These are phyloP conservation scores for Purshia tridentata DNA, from an alignment of 306 rosid genomes.

Conservation along the genomic window DNA sequence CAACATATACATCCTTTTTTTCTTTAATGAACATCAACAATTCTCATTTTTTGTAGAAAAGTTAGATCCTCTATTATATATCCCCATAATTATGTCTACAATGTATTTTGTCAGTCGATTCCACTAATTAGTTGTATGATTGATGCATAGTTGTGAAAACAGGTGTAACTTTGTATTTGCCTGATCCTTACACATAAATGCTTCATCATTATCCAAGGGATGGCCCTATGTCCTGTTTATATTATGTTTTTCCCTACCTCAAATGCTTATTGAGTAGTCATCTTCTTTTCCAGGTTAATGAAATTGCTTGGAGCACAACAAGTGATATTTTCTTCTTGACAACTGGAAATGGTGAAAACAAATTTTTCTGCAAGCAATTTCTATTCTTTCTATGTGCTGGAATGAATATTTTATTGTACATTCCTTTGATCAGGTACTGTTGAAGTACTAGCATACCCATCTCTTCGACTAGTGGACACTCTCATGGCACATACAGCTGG, in stretches of 20 bases:
- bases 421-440: slow-evolving; percentile 62
- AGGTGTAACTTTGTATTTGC: not conserved
- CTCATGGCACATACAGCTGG: slow-evolving; percentile 99
- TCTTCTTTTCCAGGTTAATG: slow-evolving; percentile 64
- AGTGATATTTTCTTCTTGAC: slow-evolving; percentile 92
- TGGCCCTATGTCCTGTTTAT: not conserved
- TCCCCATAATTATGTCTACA: not conserved
- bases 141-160: not conserved
- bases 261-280: slow-evolving; percentile 9
- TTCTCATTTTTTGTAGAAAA: not conserved
- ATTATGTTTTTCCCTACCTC: slow-evolving; percentile 2
- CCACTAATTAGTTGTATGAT: not conserved
- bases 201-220: slow-evolving; percentile 12
- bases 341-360: slow-evolving; percentile 82
- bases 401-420: slow-evolving; percentile 2
- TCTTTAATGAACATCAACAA: too few relatives aligned
- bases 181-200: not conserved
- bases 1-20: not conserved
- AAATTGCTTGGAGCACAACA: slow-evolving; percentile 95
- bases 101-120: not conserved
- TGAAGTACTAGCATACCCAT: slow-evolving; percentile 88
- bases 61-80: not conserved
- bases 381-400: not conserved
- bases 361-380: not conserved
- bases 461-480: slow-evolving; percentile 81